phyloP scores from a whole-genome alignment of 2,329 filamentous ascomycete genomes.

The Dothiorella sarmentorum region DNA sequence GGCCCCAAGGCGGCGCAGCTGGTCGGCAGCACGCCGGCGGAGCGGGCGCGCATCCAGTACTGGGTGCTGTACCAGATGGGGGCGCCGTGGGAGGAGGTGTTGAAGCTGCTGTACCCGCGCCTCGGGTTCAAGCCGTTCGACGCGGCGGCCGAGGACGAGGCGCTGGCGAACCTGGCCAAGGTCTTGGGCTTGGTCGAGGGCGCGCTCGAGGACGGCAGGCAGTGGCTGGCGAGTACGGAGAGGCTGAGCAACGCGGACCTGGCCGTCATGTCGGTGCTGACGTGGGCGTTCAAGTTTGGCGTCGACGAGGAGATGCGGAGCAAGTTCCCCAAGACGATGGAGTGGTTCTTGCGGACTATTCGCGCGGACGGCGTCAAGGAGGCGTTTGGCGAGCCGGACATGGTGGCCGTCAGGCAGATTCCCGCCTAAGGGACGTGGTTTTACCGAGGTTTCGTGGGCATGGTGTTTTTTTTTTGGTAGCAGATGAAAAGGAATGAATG shows the following conservation, averaged over 20 bases:
- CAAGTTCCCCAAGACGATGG: constrained; percentile 22
- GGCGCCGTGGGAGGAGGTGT: constrained; percentile 19
- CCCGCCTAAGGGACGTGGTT: background rate
- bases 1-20: constrained; percentile 47
- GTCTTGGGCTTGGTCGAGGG: constrained; percentile 21
- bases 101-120: constrained; percentile 20
- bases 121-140: constrained; percentile 22
- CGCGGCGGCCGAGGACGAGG: constrained; percentile 17
- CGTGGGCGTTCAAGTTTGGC: constrained; percentile 22
- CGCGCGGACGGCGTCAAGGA: constrained; percentile 21
- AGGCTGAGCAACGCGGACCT: constrained; percentile 26
- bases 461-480: too few species aligned
- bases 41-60: constrained; percentile 43
- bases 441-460: background rate
- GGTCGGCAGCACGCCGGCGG: constrained; percentile 41
- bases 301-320: constrained; percentile 23
- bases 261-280: constrained; percentile 23
- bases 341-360: constrained; percentile 25
- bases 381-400: constrained; percentile 19
- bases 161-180: constrained; percentile 19
- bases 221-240: constrained; percentile 23
- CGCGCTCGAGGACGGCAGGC: constrained; percentile 17
- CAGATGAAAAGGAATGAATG: background rate
- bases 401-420: background rate
- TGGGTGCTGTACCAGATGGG: constrained; percentile 37